Evolutionary conservation across 768 basidiomycete species (phyloP).

Genomic region (Termitomyces sp.): DNA sequence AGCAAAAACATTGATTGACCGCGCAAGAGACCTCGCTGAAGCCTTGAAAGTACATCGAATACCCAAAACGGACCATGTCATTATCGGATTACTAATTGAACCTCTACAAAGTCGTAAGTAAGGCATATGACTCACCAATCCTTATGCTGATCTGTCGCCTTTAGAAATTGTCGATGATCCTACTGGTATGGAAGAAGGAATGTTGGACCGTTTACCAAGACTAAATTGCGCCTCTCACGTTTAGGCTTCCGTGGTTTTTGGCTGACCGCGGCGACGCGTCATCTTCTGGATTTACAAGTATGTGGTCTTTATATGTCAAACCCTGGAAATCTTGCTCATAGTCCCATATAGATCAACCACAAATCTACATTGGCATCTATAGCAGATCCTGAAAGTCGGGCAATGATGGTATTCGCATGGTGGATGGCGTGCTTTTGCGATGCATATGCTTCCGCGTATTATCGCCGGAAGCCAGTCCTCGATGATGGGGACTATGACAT

Average conservation of each 20-base stretch:
- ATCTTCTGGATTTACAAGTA: conserved; percentile 75
- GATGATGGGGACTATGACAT: conserved; percentile 90
- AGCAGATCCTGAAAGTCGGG: conserved; percentile 69
- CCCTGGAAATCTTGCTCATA: conserved; percentile 11
- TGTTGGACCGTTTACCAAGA: conserved; percentile 6
- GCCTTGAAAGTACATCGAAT: conserved; percentile 82
- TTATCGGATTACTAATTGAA: conserved; percentile 79
- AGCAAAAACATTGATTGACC: conserved; percentile 72
- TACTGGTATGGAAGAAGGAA: conserved; percentile 45
- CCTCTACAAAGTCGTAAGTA: conserved; percentile 84
- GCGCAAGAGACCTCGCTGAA: conserved; percentile 85
- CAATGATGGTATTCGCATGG: conserved; percentile 90
- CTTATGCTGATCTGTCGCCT: conserved; percentile 11
- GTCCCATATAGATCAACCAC: conserved; percentile 66
- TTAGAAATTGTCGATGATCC: conserved; percentile 73
- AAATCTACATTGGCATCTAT: conserved; percentile 75
- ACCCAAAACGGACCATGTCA: conserved; percentile 75
- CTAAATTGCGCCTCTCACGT: conserved; percentile 2
- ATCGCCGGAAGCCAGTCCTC: conserved; percentile 80
- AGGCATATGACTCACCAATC: conserved; percentile 8
- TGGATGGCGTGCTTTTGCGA: conserved; percentile 90
- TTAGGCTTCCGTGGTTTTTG: conserved; percentile 85
- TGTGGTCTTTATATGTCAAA: conserved; percentile 20
- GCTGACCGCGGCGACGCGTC: conserved; percentile 74
- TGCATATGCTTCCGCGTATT: conserved; percentile 80